Percentiles rank a stretch among this genome's conserved stretches.
These are phyloP conservation scores for Talaromyces atroroseus DNA, from an alignment of 2,329 filamentous ascomycete species.

Conservation along the genomic window DNA sequence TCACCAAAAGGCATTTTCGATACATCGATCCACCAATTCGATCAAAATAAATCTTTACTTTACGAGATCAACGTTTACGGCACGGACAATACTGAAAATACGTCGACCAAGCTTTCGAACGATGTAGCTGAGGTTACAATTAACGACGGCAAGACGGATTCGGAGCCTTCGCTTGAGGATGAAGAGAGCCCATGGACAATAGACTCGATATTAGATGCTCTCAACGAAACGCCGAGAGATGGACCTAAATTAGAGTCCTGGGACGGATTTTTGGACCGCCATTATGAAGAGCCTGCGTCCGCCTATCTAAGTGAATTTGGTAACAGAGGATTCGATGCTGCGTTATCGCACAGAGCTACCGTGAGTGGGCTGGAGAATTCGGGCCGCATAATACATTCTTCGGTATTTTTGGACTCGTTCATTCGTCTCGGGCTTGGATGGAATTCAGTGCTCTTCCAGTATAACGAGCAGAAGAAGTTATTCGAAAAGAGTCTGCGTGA, in stretches of 20 bases:
- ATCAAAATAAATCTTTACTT: conserved; percentile 24
- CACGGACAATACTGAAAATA: conserved; percentile 17
- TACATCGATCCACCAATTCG: conserved; percentile 17
- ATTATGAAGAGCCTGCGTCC: conserved; percentile 28
- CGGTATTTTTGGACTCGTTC: conserved; percentile 36
- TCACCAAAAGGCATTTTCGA: conserved; percentile 23
- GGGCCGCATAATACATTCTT: conserved; percentile 29
- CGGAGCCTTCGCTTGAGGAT: conserved; percentile 16
- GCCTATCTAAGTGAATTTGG: conserved; percentile 42
- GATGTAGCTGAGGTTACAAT: conserved; percentile 13
- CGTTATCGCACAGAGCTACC: conserved; percentile 25
- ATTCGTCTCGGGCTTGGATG: conserved; percentile 40
- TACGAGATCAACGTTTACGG: conserved; percentile 30
- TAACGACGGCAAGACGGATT: conserved; percentile 19
- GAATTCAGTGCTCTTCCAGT: conserved; percentile 40
- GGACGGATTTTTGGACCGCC: conserved; percentile 35
- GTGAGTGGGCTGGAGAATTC: conserved; percentile 19
- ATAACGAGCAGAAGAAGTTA: conserved; percentile 27
- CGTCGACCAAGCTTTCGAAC: conserved; percentile 14
- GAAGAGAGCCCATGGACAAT: not conserved
- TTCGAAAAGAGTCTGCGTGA: conserved; percentile 40
- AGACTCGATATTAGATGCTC: conserved; percentile 1
- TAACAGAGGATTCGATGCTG: conserved; percentile 35
- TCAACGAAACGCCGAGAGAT: conserved; percentile 9
- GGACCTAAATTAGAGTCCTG: conserved; percentile 30